Percentiles rank a stretch among this genome's conserved stretches.
These are phyloP conservation scores for Nakazawaea ernobii DNA, from an alignment of 805 yeast species.

Conservation along the genomic window DNA sequence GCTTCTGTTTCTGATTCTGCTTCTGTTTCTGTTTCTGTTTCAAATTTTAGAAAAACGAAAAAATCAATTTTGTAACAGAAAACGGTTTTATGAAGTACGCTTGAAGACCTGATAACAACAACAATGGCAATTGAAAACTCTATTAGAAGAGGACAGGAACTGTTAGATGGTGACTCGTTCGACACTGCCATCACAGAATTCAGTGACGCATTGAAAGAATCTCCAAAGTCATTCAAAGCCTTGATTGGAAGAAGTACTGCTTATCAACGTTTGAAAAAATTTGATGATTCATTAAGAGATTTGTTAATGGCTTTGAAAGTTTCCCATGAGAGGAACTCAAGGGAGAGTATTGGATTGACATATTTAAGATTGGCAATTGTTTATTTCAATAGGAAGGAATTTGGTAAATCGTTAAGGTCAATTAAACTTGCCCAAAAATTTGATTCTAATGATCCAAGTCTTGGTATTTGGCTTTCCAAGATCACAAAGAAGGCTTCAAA, in stretches of 20 bases:
- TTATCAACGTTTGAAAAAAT: conserved; percentile 39
- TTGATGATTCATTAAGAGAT: conserved; percentile 42
- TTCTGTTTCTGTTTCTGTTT: no score
- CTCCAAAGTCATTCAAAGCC: conserved; percentile 41
- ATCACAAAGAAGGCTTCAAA: conserved; percentile 24
- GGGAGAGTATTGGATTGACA: conserved; percentile 40
- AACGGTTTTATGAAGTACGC: no score
- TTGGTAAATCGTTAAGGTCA: conserved; percentile 32
- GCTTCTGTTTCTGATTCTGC: no score
- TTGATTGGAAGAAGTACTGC: conserved; percentile 43
- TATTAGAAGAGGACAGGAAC: conserved; percentile 29
- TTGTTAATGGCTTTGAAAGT: conserved; percentile 37
- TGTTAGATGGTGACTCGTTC: conserved; percentile 41
- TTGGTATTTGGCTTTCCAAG: conserved; percentile 42
- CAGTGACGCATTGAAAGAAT: conserved; percentile 33
- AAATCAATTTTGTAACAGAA: no score
- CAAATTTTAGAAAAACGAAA: no score
- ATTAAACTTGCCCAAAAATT: conserved; percentile 36
- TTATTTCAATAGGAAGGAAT: conserved; percentile 39
- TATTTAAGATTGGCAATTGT: conserved; percentile 44
- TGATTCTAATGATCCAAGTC: conserved; percentile 39
- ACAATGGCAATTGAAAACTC: conserved; percentile 27
- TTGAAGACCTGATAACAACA: no score
- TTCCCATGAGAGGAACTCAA: conserved; percentile 41
- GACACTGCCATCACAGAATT: conserved; percentile 37